A percentile compares a stretch with the other conserved stretches of the same genome.
Conservation (phyloP, 108 stramenopile species). For the Ochromonas danica region DNA sequence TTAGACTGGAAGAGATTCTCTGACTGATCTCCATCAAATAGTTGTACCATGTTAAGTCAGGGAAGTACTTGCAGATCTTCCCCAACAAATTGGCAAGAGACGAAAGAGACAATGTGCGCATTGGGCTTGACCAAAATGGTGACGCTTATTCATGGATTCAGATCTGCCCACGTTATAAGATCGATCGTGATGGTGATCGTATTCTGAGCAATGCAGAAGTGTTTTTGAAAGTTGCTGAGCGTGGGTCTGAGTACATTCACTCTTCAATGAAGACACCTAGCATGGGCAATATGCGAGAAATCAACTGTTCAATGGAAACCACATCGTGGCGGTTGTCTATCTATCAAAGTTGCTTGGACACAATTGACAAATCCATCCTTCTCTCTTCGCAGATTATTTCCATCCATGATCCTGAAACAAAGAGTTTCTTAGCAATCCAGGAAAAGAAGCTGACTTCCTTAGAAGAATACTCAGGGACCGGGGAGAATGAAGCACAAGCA, state of each 20-base stretch:
- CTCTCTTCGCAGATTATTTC: constrained; percentile 15
- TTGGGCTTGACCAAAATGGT: constrained; percentile 20
- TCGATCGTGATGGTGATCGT: constrained; percentile 46
- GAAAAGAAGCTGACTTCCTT: background rate
- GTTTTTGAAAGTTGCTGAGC: constrained; percentile 36
- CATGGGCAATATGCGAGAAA: constrained; percentile 2
- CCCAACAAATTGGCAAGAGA: constrained; percentile 28
- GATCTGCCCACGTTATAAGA: constrained; percentile 42
- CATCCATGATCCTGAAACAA: constrained; percentile 42
- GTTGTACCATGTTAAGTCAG: constrained; percentile 42
- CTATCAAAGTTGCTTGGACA: constrained; percentile 2
- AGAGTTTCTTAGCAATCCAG: constrained; percentile 16
- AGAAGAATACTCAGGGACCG: no score
- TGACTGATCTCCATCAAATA: background rate
- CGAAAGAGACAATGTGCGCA: constrained; percentile 40
- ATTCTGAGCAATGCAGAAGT: constrained; percentile 35
- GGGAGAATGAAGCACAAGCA: background rate
- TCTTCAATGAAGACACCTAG: background rate
- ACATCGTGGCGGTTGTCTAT: constrained; percentile 39
- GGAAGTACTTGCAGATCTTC: constrained; percentile 35
- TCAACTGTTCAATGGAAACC: constrained; percentile 46
- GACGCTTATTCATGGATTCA: constrained; percentile 38
- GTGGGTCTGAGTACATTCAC: constrained; percentile 28
- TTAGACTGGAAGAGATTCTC: background rate
- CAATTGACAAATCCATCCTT: background rate